Percentiles rank a stretch among this genome's conserved stretches.
Conservation (phyloP, 2,329 filamentous ascomycete species). For the Cordyceps militaris region DNA sequence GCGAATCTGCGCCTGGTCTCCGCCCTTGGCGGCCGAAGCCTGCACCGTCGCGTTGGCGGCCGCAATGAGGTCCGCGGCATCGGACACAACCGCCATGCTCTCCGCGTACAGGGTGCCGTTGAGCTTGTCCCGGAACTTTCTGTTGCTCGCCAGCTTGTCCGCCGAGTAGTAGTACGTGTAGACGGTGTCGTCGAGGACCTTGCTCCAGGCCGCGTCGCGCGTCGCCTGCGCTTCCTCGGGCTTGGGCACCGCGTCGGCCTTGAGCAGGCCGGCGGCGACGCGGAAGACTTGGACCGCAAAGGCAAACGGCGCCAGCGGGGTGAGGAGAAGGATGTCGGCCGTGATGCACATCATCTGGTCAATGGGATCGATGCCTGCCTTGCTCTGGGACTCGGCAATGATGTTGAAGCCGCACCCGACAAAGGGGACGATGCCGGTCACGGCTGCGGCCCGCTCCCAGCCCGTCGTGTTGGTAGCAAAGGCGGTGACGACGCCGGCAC, state of each 20-base stretch:
- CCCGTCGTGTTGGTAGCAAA: background rate
- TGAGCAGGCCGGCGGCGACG: background rate
- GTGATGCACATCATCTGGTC: background rate
- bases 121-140: background rate
- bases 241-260: background rate
- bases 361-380: background rate
- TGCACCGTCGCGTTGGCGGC: background rate
- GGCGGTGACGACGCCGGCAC: background rate
- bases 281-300: background rate
- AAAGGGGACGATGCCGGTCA: background rate
- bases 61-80: background rate
- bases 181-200: background rate
- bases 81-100: background rate
- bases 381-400: background rate
- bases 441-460: background rate
- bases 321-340: background rate
- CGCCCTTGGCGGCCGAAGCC: background rate
- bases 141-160: background rate
- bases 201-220: background rate
- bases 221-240: background rate
- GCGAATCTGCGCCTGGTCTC: background rate
- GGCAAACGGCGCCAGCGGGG: background rate
- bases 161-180: slow-evolving; percentile 1
- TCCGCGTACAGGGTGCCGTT: background rate
- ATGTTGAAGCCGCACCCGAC: background rate